Conservation (phyloP, 179 eudicot species). For the Vitellaria paradoxa region DNA sequence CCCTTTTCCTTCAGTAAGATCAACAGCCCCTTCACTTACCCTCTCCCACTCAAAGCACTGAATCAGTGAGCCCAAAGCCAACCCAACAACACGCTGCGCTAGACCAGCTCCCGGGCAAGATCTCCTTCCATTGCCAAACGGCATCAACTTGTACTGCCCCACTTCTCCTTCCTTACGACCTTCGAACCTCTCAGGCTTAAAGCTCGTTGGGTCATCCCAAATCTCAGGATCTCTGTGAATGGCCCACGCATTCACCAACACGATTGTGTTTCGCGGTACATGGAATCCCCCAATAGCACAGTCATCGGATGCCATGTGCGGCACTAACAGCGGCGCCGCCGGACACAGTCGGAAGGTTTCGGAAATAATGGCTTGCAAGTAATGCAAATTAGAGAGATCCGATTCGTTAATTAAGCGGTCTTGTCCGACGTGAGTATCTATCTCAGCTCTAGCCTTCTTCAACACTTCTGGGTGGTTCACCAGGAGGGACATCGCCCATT, state of each 20-base stretch:
- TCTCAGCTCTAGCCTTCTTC: constrained; percentile 35
- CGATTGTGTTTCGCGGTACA: constrained; percentile 40
- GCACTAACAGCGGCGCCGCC: constrained; percentile 41
- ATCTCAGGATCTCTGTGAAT: constrained; percentile 23
- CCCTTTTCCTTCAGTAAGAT: background rate
- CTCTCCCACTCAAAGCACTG: constrained; percentile 5
- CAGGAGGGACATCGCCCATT: constrained; percentile 33
- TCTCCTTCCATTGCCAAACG: background rate
- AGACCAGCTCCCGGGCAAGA: background rate
- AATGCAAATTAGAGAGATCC: constrained; percentile 34
- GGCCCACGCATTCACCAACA: constrained; percentile 43
- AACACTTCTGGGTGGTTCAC: constrained; percentile 40
- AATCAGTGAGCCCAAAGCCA: background rate
- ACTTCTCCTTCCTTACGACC: background rate
- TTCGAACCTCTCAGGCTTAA: background rate
- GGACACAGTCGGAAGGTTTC: constrained; percentile 49
- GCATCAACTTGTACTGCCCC: background rate
- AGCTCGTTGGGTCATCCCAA: background rate
- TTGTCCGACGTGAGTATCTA: constrained; percentile 32
- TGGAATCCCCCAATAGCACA: constrained; percentile 36
- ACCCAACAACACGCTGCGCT: background rate
- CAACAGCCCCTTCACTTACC: background rate
- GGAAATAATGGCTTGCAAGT: constrained; percentile 39
- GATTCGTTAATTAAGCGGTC: constrained; percentile 30
- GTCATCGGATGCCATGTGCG: constrained; percentile 43